phyloP scores from a whole-genome alignment of 805 yeast genomes.

The Isabelozyma pseudorhagii region DNA sequence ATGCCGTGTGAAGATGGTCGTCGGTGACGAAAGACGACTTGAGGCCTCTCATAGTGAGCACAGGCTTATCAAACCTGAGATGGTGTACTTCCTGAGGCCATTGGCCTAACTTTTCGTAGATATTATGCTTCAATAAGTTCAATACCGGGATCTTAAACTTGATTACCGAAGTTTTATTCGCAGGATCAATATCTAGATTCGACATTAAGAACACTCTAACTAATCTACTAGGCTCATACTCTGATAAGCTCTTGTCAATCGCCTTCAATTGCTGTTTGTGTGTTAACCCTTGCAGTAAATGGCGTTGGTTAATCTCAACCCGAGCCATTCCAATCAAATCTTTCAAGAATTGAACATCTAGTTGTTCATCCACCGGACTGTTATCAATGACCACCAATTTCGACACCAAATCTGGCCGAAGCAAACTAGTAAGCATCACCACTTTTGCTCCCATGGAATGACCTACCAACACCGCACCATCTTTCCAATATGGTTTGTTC shows the following conservation, averaged over 20 bases:
- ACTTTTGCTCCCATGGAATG: conserved; percentile 65
- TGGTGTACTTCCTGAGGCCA: conserved; percentile 20
- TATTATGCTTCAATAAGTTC: conserved; percentile 14
- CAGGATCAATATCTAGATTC: conserved; percentile 29
- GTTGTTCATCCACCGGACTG: conserved; percentile 37
- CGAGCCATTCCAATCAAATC: conserved; percentile 39
- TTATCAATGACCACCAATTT: conserved; percentile 49
- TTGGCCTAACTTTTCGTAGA: conserved; percentile 14
- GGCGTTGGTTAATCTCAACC: conserved; percentile 21
- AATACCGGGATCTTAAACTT: conserved; percentile 18
- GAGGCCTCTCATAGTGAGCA: conserved; percentile 43
- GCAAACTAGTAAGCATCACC: conserved; percentile 44
- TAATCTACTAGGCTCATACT: conserved; percentile 19
- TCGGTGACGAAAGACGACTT: conserved; percentile 40
- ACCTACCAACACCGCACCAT: conserved; percentile 34
- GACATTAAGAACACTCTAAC: conserved; percentile 37
- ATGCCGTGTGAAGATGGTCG: conserved; percentile 15
- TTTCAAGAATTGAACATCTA: conserved; percentile 30
- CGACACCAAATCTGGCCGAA: conserved; percentile 35
- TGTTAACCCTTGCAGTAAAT: not conserved
- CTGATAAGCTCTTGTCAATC: conserved; percentile 18
- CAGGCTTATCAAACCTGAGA: conserved; percentile 23
- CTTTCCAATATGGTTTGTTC: conserved; percentile 5
- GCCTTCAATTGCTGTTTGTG: conserved; percentile 1
- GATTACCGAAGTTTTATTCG: not conserved